Evolutionary conservation across 1,284 basidiomycete species (phyloP), one percentile per base, ranked within the genome.

Genomic region (Tylopilus orsonianus): DNA sequence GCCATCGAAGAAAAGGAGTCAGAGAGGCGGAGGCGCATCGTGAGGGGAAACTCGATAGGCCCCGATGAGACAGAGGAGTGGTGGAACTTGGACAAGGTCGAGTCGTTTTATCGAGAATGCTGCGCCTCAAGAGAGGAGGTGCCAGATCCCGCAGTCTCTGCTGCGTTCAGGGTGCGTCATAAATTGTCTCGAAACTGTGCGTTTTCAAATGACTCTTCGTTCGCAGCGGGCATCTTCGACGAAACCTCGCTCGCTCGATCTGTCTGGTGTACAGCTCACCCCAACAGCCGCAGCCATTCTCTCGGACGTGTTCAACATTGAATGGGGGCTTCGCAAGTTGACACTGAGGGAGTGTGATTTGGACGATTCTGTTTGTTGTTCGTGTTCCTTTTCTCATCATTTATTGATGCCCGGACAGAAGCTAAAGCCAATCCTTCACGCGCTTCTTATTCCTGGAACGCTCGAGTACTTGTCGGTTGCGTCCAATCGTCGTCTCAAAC

Each of bases 341-440:
- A 83, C 87, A 0, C 78, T 95, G 49, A 83, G 89, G 47, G 85
- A 92, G 69, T 86, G 88, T 66, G 79, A 85, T 68, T 67, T 96
- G 36, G 85, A 90, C 50, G 91, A 96, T 44, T 76, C 80, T 49
- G 90, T 91, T 57, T 14, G 46, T 52, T 14, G 46, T 30, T 48
- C 36, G 3, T 14, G 27, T 47, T 30, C 48, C 26, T 39, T 38
- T 33, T 47, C 18, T 23, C 32, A 19, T 18, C n/a, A 24, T 30
- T 34, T 55, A 14, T 49, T 61, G 44, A 56, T 42, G 9, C 22
- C 38, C 22, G 8, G 40, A 20, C 56, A 93, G 86, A 83, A 80
- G 37, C 67, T 98, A 47, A 97, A 97, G 71, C 90, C 91, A 0
- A 84, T 98, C 16, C 74, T 98, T 0, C 95, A 97, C 64, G 84